Evolutionary conservation across 352 stramenopile genomes (phyloP), one percentile per base, ranked within the genome.

Genomic region (Globisporangium okanoganense): DNA sequence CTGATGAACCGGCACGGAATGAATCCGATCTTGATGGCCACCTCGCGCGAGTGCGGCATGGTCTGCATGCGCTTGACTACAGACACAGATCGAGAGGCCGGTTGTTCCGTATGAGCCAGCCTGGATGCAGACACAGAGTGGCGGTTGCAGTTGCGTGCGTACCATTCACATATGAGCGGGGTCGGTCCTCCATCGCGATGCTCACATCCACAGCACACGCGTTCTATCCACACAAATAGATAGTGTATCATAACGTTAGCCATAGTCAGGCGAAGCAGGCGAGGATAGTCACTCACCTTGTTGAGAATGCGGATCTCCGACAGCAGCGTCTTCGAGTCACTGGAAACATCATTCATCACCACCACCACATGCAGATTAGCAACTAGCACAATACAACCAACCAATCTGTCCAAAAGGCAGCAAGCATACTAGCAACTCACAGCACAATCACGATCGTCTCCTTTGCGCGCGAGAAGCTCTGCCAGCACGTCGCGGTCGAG

Each of bases 271-370:
- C 16, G 29, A 6, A 27, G 10, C 12, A 20, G 5, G 35, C 27
- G 29, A 16, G 18, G 1, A 25, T 8, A 24, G 13, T 24, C 5
- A 36, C 43, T 8, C 43, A 82, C 81, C 71, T 90, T 90, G 67
- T 92, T 92, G 22, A 90, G 61, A 35, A 92, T 75, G 29, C 78
- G 73, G n/a, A 92, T 65, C 61, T 92, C 79, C 0, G 79, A 82
- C 53, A 92, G 36, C 50, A 92, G 56, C 49, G 82, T 82, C 70
- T 92, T 92, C 6, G 62, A 58, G 13, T 82, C 73, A 4, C 82
- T 91, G 41, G 49, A 44, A 27, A 24, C 24, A 52, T 0, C 5
- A 48, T 0, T 1, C 5, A 43, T 0, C 20, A 16, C 24, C 33
- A 59, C 13, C 20, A 12, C 25, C 33, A 61, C 13, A 7, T 40